Conservation (phyloP, 1,139 yeast genomes). For the Candida smagusa region DNA sequence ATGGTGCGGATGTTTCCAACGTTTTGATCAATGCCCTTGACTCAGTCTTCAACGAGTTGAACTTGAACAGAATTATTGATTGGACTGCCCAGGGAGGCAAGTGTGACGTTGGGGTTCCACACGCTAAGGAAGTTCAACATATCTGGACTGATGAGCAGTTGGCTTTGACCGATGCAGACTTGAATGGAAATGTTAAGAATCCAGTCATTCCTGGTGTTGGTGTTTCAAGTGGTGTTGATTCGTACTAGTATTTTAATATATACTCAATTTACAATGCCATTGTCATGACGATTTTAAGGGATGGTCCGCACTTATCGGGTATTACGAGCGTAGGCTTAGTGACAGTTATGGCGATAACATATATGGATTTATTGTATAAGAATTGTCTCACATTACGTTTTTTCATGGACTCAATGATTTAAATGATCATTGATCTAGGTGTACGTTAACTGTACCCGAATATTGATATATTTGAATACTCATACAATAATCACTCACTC, state of each 20-base stretch:
- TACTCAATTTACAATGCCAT: no score
- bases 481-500: no score
- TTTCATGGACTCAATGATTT: no score
- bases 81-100: slow-evolving; percentile 83
- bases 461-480: no score
- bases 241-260: slow-evolving; percentile 5
- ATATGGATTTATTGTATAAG: no score
- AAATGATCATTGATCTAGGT: no score
- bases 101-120: slow-evolving; percentile 76
- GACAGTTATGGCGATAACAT: no score
- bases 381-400: no score
- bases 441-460: no score
- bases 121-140: slow-evolving; percentile 42
- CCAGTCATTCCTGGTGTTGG: slow-evolving; percentile 60
- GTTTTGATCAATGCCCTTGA: slow-evolving; percentile 76
- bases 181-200: slow-evolving; percentile 62
- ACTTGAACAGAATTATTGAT: slow-evolving; percentile 69
- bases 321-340: no score
- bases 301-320: no score
- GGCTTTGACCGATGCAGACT: slow-evolving; percentile 53
- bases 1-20: slow-evolving; percentile 71
- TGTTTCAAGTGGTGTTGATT: slow-evolving; percentile 63
- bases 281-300: no score
- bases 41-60: slow-evolving; percentile 71
- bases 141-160: slow-evolving; percentile 88